Evolutionary conservation across 345 rosid genomes (phyloP).

Genomic region (Kandelia obovata): DNA sequence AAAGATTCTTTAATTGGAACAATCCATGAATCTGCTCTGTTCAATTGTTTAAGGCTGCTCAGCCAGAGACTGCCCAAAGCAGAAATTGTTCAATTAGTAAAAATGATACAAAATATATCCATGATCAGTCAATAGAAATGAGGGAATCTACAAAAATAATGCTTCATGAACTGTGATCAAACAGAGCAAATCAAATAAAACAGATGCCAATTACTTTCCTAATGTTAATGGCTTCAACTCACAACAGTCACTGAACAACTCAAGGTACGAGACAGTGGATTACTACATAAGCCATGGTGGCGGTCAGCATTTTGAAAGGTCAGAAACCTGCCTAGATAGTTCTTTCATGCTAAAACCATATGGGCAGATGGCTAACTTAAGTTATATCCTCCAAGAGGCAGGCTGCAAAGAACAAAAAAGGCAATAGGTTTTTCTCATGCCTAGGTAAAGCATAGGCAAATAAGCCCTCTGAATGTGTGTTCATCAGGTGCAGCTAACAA

Average conservation of each 20-base stretch:
- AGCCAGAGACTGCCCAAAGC: constrained; percentile 48
- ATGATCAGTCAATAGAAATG: neutral
- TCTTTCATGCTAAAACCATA: neutral
- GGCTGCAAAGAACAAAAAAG: neutral
- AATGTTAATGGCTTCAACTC: neutral
- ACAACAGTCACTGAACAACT: neutral
- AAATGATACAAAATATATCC: neutral
- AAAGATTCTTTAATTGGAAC: constrained; percentile 39
- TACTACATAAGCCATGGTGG: neutral
- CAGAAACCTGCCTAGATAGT: neutral
- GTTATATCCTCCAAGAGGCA: neutral
- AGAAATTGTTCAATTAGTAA: constrained; percentile 9
- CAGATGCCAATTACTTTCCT: neutral
- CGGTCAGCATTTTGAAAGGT: neutral
- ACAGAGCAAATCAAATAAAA: neutral
- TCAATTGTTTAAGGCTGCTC: constrained; percentile 37
- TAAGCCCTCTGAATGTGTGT: too few species aligned
- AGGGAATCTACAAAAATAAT: neutral
- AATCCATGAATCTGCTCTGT: constrained; percentile 33
- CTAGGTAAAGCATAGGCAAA: too few species aligned
- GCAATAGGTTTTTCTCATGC: too few species aligned
- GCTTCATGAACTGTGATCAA: neutral
- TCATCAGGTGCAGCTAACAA: too few species aligned
- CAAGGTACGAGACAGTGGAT: neutral
- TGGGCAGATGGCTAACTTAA: neutral